phyloP scores from a whole-genome alignment of 1,139 yeast genomes.

The Wickerhamomyces sp. region DNA sequence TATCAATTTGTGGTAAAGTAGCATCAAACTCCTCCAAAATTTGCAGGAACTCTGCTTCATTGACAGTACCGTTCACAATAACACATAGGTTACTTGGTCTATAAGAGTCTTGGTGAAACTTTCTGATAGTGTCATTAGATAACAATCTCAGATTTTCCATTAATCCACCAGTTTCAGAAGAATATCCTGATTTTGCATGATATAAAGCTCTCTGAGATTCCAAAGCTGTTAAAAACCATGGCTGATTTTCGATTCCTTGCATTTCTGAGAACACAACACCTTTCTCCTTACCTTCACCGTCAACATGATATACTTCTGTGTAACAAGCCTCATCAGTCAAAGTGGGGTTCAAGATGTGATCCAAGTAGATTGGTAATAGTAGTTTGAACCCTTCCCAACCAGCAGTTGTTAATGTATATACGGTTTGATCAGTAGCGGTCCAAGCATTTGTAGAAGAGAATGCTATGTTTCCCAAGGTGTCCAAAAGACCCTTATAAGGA shows the following conservation, averaged over 20 bases:
- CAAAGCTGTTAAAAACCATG: conserved; percentile 67
- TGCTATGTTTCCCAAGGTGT: conserved; percentile 78
- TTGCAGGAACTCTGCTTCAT: conserved; percentile 62
- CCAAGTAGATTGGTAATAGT: conserved; percentile 83
- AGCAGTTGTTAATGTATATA: conserved; percentile 84
- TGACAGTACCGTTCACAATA: conserved; percentile 79
- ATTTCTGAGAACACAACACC: conserved; percentile 98
- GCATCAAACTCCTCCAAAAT: conserved; percentile 63
- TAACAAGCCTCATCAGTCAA: conserved; percentile 85
- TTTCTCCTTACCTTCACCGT: conserved; percentile 85
- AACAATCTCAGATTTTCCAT: conserved; percentile 71
- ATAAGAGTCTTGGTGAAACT: conserved; percentile 69
- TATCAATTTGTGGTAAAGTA: conserved; percentile 41
- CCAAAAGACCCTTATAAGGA: conserved; percentile 90
- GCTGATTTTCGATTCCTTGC: conserved; percentile 86
- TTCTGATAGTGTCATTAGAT: conserved; percentile 66
- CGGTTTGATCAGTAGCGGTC: conserved; percentile 96
- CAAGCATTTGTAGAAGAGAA: conserved; percentile 93
- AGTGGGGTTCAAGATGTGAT: conserved; percentile 82
- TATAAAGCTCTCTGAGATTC: conserved; percentile 62
- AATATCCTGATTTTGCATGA: conserved; percentile 64
- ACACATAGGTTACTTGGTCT: conserved; percentile 83
- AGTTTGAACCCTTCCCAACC: conserved; percentile 95
- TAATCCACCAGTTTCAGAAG: conserved; percentile 93
- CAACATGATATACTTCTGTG: conserved; percentile 94